Percentiles rank a stretch among this genome's conserved stretches.
phyloP scores from a whole-genome alignment of 1,139 yeast species.

The Pneumocystis wakefieldiae region DNA sequence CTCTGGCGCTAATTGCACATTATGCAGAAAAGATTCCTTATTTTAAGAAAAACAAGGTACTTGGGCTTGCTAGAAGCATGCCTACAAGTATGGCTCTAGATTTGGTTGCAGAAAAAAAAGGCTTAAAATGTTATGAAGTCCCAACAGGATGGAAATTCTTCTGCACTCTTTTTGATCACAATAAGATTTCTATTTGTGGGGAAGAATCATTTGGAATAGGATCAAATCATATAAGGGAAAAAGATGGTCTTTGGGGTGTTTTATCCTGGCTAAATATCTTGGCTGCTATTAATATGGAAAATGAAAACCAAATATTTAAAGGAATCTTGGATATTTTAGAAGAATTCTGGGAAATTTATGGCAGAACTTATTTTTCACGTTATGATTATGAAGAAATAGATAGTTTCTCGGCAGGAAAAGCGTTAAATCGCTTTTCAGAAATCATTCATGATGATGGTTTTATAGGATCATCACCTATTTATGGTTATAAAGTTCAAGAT shows the following conservation, averaged over 20 bases:
- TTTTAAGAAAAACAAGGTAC: slow-evolving; percentile 69
- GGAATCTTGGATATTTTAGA: slow-evolving; percentile 69
- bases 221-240: slow-evolving; percentile 90
- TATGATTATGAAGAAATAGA: slow-evolving; percentile 82
- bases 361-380: slow-evolving; percentile 95
- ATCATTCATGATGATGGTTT: slow-evolving; percentile 29
- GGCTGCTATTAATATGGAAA: slow-evolving; percentile 52
- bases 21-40: slow-evolving; percentile 70
- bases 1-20: slow-evolving; percentile 94
- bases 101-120: slow-evolving; percentile 68
- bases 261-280: slow-evolving; percentile 92
- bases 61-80: slow-evolving; percentile 96
- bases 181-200: slow-evolving; percentile 89
- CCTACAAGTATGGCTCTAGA: slow-evolving; percentile 94
- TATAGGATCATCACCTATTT: slow-evolving; percentile 33
- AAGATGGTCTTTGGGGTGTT: slow-evolving; percentile 96
- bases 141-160: slow-evolving; percentile 99
- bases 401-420: slow-evolving; percentile 56
- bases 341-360: slow-evolving; percentile 82
- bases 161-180: slow-evolving; percentile 85
- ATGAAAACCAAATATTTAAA: slow-evolving; percentile 34
- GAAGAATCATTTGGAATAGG: slow-evolving; percentile 98
- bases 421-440: slow-evolving; percentile 43
- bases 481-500: slow-evolving; percentile 42
- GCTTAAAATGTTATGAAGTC: slow-evolving; percentile 72